Base-by-base conservation (phyloP, 257 asterid species). In the Jaltomata sinuosa region DNA sequence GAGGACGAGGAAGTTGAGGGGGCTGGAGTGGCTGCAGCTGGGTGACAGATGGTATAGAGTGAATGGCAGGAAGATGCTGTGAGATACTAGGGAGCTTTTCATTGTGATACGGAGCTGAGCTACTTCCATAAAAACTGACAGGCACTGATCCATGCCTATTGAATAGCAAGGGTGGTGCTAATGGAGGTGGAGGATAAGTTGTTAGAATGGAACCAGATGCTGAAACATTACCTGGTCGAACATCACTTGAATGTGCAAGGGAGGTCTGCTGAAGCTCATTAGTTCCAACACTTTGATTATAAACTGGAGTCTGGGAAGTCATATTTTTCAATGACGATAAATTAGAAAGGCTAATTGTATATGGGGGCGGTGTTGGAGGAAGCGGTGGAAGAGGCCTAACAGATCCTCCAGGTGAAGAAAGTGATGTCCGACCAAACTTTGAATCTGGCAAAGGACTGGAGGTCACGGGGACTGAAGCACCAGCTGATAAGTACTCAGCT, bases 21-120 rank as follows among this genome's bases (percentile, higher is more conserved):
- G 97, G 95, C 92, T 96, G 99, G 69, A 93, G 88, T 0, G 98
- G 97, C 91, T 94, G 99, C 88, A 94, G 86, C 87, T 93, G 98
- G 85, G 90, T 74, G 84, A 91, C 88, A 42, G 91, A 84, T 52
- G 91, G 92, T 52, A 89, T 69, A 82, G 94, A 69, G 77, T 94
- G 97, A 64, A 86, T 71, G 62, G 93, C 82, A 80, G 93, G 90
- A 85, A 85, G 87, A 85, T 92, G 93, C 80, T 91, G 97, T 1
- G 92, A 84, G 87, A 86, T 87, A 81, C 81, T 85, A 59, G 89
- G 81, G 74, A 87, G 69, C 90, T 85, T 90, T n/a, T 97, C 99
- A 55, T 88, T 94, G 47, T 88, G 92, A 83, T 91, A 95, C 49
- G 92, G 90, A 64, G 85, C 89, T 78, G 93, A 87, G 87, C 65